These are phyloP conservation scores for Xylaria curta DNA, from an alignment of 495 filamentous ascomycete species.

Conservation along the genomic window DNA sequence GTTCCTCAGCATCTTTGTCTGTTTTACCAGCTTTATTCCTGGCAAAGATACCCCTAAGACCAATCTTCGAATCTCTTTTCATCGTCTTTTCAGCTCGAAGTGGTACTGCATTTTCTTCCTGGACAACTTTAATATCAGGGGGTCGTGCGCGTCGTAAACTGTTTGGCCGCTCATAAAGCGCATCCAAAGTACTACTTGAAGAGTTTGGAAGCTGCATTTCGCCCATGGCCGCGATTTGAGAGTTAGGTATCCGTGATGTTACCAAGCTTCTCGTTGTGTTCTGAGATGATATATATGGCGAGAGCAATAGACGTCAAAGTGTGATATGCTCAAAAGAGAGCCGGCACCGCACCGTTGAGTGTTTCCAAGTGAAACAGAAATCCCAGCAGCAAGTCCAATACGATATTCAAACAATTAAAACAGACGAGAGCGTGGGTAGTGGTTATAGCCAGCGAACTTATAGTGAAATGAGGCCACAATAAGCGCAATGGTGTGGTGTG, in stretches of 20 bases:
- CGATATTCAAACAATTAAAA: neutral
- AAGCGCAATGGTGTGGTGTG: neutral
- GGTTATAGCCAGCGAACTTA: neutral
- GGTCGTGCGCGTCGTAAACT: slow-evolving; percentile 35
- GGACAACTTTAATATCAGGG: slow-evolving; percentile 33
- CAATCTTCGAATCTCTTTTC: slow-evolving; percentile 56
- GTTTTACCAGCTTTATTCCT: slow-evolving; percentile 41
- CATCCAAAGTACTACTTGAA: slow-evolving; percentile 30
- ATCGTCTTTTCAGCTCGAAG: slow-evolving; percentile 32
- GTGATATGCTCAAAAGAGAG: slow-evolving; percentile 9
- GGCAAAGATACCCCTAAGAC: slow-evolving; percentile 56
- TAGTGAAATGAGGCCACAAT: slow-evolving; percentile 8
- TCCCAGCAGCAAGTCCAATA: neutral
- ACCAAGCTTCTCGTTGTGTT: neutral
- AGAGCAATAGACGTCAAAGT: neutral
- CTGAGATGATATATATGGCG: neutral
- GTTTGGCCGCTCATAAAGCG: slow-evolving; percentile 33
- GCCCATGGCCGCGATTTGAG: neutral
- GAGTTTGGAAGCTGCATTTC: neutral
- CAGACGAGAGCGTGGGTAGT: neutral
- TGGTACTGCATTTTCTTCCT: slow-evolving; percentile 32
- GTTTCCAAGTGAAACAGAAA: neutral
- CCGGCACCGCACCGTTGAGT: neutral
- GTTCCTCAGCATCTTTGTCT: slow-evolving; percentile 35
- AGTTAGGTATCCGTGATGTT: no score